A percentile compares a stretch with the other conserved stretches of the same genome.
Conservation (phyloP, 805 yeast species). For the Saturnispora mendoncae region DNA sequence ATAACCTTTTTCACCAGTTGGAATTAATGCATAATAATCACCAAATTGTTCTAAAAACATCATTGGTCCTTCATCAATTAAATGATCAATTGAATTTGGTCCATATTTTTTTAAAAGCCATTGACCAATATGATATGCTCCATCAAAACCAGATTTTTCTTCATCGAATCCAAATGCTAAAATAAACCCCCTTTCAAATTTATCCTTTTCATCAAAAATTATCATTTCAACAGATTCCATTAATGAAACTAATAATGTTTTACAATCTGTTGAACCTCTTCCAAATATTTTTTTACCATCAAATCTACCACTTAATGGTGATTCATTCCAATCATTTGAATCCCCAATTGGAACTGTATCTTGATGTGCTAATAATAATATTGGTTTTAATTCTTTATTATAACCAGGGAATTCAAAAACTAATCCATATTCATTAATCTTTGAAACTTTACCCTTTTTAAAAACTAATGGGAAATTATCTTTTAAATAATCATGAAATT, state of each 20-base stretch:
- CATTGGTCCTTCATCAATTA: constrained; percentile 49
- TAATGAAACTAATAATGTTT: constrained; percentile 55
- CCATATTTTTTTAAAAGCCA: constrained; percentile 50
- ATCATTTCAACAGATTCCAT: constrained; percentile 58
- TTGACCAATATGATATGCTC: constrained; percentile 47
- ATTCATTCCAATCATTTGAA: constrained; percentile 48
- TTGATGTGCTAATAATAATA: constrained; percentile 66
- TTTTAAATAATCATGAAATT: constrained; percentile 19
- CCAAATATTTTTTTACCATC: constrained; percentile 68
- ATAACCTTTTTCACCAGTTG: constrained; percentile 35
- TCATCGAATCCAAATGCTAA: constrained; percentile 74
- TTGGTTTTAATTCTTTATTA: constrained; percentile 44
- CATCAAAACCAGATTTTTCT: constrained; percentile 56
- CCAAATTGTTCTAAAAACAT: constrained; percentile 36
- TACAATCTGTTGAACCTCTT: constrained; percentile 72
- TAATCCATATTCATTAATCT: constrained; percentile 55
- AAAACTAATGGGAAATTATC: constrained; percentile 29
- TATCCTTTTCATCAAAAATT: constrained; percentile 38
- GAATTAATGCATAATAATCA: constrained; percentile 15
- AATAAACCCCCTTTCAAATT: constrained; percentile 50
- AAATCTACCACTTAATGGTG: constrained; percentile 58
- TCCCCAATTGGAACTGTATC: constrained; percentile 73
- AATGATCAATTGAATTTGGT: constrained; percentile 44
- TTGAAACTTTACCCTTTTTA: constrained; percentile 35
- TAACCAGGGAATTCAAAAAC: constrained; percentile 60